A percentile compares a stretch with the other conserved stretches of the same genome.
Conservation (phyloP, 2,329 filamentous ascomycete genomes). For the Hawksworthiomyces lignivorus region DNA sequence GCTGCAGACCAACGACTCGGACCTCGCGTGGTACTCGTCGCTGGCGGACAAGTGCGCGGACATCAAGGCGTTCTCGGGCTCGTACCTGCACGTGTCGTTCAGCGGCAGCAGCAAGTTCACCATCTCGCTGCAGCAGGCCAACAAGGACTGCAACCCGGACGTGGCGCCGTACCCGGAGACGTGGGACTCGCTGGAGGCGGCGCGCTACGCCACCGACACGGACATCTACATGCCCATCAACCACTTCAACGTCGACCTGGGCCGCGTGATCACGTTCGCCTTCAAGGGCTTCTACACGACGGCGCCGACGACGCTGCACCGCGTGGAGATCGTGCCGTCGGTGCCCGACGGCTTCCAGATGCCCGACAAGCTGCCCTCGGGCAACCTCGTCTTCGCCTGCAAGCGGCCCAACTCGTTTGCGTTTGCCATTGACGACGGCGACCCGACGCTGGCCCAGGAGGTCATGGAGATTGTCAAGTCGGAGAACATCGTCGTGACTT, state of each 20-base stretch:
- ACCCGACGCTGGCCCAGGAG: conserved; percentile 49
- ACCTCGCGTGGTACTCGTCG: conserved; percentile 24
- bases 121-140: conserved; percentile 59
- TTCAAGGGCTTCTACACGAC: conserved; percentile 57
- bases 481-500: conserved; percentile 58
- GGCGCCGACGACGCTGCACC: conserved; percentile 42
- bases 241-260: conserved; percentile 57
- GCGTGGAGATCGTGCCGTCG: conserved; percentile 52
- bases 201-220: conserved; percentile 43
- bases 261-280: conserved; percentile 48
- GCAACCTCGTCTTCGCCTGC: conserved; percentile 55
- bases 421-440: conserved; percentile 64
- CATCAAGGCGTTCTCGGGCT: conserved; percentile 43
- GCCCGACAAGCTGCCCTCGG: conserved; percentile 53
- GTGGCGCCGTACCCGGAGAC: conserved; percentile 57
- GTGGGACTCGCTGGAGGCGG: conserved; percentile 59
- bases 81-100: conserved; percentile 59
- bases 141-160: conserved; percentile 46
- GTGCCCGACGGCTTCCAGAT: conserved; percentile 44
- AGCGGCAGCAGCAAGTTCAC: conserved; percentile 55
- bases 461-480: conserved; percentile 55
- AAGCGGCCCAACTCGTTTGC: conserved; percentile 62
- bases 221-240: conserved; percentile 60
- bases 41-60: conserved; percentile 45
- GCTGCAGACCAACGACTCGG: conserved; percentile 49